Percentiles rank a stretch among this genome's conserved stretches.
phyloP scores from a whole-genome alignment of 169 alveolate genomes.

The Babesia ovis region DNA sequence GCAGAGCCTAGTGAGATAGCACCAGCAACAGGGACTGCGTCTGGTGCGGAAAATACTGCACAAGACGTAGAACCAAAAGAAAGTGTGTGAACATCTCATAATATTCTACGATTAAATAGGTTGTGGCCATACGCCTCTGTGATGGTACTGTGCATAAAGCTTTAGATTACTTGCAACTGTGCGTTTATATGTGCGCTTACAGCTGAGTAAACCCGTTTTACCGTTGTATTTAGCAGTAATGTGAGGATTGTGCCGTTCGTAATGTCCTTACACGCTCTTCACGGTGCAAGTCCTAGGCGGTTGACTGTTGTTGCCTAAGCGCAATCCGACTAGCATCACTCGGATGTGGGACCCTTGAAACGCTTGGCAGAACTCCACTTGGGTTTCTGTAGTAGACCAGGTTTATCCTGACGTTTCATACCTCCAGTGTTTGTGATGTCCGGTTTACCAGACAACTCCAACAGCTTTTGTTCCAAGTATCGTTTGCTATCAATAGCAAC shows the following conservation, averaged over 20 bases:
- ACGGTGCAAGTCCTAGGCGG: too few species aligned
- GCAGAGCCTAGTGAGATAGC: background rate
- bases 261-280: too few species aligned
- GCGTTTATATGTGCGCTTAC: background rate
- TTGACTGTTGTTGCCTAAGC: too few species aligned
- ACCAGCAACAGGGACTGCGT: too few species aligned
- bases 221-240: too few species aligned
- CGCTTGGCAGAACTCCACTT: conserved; percentile 39
- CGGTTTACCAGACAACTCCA: conserved; percentile 44
- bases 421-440: conserved; percentile 13
- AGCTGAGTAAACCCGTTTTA: too few species aligned
- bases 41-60: background rate
- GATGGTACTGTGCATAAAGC: too few species aligned
- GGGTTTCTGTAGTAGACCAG: conserved; percentile 26
- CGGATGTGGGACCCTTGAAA: conserved; percentile 12
- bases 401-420: conserved; percentile 21
- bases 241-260: too few species aligned
- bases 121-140: too few species aligned
- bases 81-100: background rate
- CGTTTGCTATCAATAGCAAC: conserved; percentile 90
- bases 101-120: background rate
- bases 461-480: conserved; percentile 89
- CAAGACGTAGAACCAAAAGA: background rate
- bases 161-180: background rate
- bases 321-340: conserved; percentile 12